Base-by-base conservation (phyloP, 2,329 filamentous ascomycete species). In the Rhinocladiella similis region DNA sequence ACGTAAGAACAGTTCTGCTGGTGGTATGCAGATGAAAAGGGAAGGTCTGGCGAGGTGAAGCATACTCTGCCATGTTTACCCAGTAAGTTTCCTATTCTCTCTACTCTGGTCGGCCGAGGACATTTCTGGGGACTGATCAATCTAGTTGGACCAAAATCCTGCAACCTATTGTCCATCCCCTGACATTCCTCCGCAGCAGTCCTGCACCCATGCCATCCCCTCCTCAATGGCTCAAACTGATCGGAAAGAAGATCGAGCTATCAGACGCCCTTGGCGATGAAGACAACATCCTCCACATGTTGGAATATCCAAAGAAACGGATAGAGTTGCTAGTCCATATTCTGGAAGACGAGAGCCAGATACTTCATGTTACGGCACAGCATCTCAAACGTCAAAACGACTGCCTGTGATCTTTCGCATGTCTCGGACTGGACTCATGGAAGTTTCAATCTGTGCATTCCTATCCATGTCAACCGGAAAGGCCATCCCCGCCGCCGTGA, bases 401-500 rank as follows among this genome's bases (percentile, higher is more conserved):
- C 20, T 43, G 49, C 36, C 14, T 52, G 36, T 39, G 18, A 45
- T 10, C 38, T 52, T 33, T 43, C 36, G 25, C 20, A 4, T 25
- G 22, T 4, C 4, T 25, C 22, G 4, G 75, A 77, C 52, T 54
- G 51, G 13, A 56, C 46, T 19, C 56, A 67, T 53, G 50, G 50
- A n/a, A 53, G 50, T 47, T 53, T 53, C 50, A 53, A 53, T 20
- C 20, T 36, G 9, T 53, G 41, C 20, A 36, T 53, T 46, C 50
- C 50, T 16, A 35, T 53, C 25, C 73, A 73, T 12, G 76, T 74
- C 12, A 76, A 70, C 41, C 68, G 70, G 13, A 71, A 78, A 33
- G 75, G 79, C 65, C 79, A 79, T 66, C 16, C 78, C 65, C 54
- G 74, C 36, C 47, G 47, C 18, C n/a, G n/a, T n/a, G n/a, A n/a